Evolutionary conservation across 2,329 filamentous ascomycete species (phyloP), one percentile per base, ranked within the genome.

Genomic region (Meredithiella fracta): DNA sequence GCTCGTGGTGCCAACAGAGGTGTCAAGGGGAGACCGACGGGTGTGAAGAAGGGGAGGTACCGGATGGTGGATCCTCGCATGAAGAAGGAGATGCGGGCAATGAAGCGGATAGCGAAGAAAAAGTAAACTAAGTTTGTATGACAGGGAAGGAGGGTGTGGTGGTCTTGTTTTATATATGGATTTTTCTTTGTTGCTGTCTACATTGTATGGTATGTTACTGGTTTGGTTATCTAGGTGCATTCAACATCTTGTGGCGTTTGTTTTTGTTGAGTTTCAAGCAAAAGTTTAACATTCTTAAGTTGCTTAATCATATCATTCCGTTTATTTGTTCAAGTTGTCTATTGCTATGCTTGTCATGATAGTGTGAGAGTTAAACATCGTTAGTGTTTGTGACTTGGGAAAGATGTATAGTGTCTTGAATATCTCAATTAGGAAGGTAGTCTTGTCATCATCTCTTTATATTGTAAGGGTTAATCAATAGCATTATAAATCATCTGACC

Each of bases 21-120:
- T 64, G 82, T 94, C 65, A 80, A 85, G 66, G 91, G 90, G 20
- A 76, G 91, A 63, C 92, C 92, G 2, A 85, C 81, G 68, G 92
- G 91, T 59, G 88, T 95, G 23, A 56, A 59, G 58, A 96, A 95
- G 78, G 91, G 91, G 38, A 83, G 87, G 62, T 98, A 98, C 69
- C 94, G 94, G 75, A 94, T 98, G 76, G 91, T 98, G 55, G 91
- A 97, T 71, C 74, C 86, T 14, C 78, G 92, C 62, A 80, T 96
- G 81, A 96, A 96, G 80, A 97, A 96, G 82, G 92, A 97, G 73
- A 77, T 92, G 55, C 75, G 89, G 66, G 89, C 85, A 1, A 77
- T 91, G 69, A 95, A 95, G 80, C 79, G 90, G 64, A 66, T 76
- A 59, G 66, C 72, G 25, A 89, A 94, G 74, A 86, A 82, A 71